Evolutionary conservation across 225 moss, liverwort and hornwort genomes (phyloP).

Genomic region (Rhytidiadelphus loreus): DNA sequence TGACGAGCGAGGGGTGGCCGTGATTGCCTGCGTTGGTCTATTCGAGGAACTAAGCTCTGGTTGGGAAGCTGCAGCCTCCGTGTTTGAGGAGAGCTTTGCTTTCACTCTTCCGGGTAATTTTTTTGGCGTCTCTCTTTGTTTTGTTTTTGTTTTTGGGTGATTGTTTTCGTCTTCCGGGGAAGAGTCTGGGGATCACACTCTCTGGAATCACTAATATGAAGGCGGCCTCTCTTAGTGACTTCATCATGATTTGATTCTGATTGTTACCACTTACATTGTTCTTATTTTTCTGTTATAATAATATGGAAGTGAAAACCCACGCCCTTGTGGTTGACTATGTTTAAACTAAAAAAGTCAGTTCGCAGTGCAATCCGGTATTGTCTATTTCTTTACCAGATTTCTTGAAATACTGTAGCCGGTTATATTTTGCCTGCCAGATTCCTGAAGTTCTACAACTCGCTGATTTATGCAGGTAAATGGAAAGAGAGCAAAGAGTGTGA

Average conservation of each 20-base stretch:
- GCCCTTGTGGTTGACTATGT: not conserved
- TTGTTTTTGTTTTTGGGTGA: not conserved
- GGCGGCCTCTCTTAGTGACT: not conserved
- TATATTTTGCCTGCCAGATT: not conserved
- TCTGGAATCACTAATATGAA: not conserved
- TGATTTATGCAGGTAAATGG: slow-evolving; percentile 39
- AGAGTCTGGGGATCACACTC: not conserved
- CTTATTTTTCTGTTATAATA: not conserved
- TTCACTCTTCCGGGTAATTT: slow-evolving; percentile 73
- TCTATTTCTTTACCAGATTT: not conserved
- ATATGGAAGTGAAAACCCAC: not conserved
- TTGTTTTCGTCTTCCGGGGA: not conserved
- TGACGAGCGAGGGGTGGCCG: slow-evolving; percentile 57
- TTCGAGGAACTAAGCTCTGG: slow-evolving; percentile 79
- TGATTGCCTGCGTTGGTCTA: slow-evolving; percentile 69
- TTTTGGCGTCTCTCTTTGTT: not conserved
- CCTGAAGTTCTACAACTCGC: not conserved
- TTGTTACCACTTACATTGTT: not conserved
- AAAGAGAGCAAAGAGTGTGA: slow-evolving; percentile 79
- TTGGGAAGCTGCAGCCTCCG: slow-evolving; percentile 65
- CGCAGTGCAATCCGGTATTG: not conserved
- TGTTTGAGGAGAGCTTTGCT: slow-evolving; percentile 89
- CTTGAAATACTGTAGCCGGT: not conserved
- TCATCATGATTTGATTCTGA: not conserved
- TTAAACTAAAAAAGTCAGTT: not conserved